Conservation (phyloP, 2,329 filamentous ascomycete genomes). For the Neurospora sp. region DNA sequence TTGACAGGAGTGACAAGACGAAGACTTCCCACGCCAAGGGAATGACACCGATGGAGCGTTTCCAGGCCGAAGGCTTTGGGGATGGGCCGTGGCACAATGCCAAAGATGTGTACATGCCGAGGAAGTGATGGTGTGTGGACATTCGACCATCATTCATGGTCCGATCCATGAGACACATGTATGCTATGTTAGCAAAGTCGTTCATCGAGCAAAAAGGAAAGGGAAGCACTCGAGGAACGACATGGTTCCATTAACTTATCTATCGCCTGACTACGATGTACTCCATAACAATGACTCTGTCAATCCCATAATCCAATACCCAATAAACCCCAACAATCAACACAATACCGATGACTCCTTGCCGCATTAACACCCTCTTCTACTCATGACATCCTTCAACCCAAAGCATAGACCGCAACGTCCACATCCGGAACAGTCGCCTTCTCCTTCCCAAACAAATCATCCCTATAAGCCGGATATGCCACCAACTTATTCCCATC, state of each 20-base stretch:
- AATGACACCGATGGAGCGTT: background rate
- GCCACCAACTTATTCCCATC: slow-evolving; percentile 12
- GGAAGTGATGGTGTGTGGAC: background rate
- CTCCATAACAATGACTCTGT: background rate
- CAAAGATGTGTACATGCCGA: background rate
- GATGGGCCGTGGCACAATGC: background rate
- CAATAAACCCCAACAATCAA: background rate
- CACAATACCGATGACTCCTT: too few relatives aligned
- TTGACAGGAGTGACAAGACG: background rate
- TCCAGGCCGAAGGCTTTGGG: background rate
- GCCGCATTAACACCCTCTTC: background rate
- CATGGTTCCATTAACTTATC: background rate
- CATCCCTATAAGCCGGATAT: slow-evolving; percentile 23
- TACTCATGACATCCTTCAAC: background rate
- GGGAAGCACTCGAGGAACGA: background rate
- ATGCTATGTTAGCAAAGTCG: background rate
- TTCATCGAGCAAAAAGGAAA: background rate
- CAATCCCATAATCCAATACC: background rate
- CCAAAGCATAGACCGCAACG: background rate
- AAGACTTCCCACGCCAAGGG: background rate
- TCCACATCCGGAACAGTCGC: slow-evolving; percentile 11
- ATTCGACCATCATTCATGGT: background rate
- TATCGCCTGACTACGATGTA: background rate
- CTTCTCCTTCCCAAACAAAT: slow-evolving; percentile 18
- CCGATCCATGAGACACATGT: background rate